Evolutionary conservation across 495 filamentous ascomycete species (phyloP), one percentile per base, ranked within the genome.

Genomic region (Trichoderma asperelloides): DNA sequence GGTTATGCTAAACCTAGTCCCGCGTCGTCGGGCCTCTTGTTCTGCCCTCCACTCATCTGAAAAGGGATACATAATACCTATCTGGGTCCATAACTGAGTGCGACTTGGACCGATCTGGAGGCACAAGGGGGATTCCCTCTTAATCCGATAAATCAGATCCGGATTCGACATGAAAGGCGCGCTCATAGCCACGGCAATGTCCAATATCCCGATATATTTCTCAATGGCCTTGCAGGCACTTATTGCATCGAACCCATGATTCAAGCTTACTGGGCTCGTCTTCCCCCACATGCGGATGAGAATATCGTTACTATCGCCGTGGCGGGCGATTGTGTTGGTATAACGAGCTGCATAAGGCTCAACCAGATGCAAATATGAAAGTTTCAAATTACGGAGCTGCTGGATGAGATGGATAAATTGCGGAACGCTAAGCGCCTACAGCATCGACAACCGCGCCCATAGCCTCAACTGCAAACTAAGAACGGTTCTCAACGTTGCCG

Each of bases 401-500:
- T 51, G 47, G 47, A 51, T 23, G 18, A 51, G 47, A 23, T 23
- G 8, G 18, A 51, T 51, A 51, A 21, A 23, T 51, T 51, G 47
- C 21, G 47, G 21, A 21, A 12, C 21, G 21, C 41, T 43, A 2
- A 3, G 41, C 11, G 41, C 41, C 41, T 13, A 43, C 15, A 16
- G 15, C 41, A 16, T 43, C 41, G 11, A 43, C 41, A 43, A 43
- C 15, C 41, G 41, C 41, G 41, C 62, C 11, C 62, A 33, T 33
- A 47, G 86, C 77, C 69, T 87, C 84, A 5, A 78, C 72, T 18
- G 85, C 71, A 39, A 88, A 57, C 18, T 84, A 80, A 6, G 78
- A 78, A n/a, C 87, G 82, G 69, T 86, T 87, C 65, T 80, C 75
- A 60, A 86, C 78, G 65, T 72, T 78, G 25, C 87, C 87, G 28